phyloP scores from a whole-genome alignment of 2,329 filamentous ascomycete species.

The Blastomyces emzantsi region DNA sequence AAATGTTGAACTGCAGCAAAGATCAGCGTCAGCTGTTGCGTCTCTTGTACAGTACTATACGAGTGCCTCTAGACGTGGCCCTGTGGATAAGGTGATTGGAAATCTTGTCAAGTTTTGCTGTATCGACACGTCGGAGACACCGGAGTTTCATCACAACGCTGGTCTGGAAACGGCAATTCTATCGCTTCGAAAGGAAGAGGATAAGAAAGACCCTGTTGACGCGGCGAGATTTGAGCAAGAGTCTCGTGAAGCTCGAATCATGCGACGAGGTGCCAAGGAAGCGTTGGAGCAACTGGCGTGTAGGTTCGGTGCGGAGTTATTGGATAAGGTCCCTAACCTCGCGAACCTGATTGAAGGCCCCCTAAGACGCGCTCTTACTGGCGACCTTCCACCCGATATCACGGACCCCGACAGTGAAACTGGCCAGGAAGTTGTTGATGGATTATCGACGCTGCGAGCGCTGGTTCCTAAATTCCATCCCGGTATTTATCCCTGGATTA shows the following conservation, averaged over 20 bases:
- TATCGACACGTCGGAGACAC: conserved; percentile 94
- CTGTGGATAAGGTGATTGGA: conserved; percentile 90
- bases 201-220: conserved; percentile 84
- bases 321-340: conserved; percentile 78
- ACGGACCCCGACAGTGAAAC: conserved; percentile 63
- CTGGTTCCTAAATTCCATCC: conserved; percentile 81
- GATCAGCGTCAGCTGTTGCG: conserved; percentile 77
- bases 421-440: conserved; percentile 90
- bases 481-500: conserved; percentile 68
- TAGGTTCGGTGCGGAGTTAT: conserved; percentile 66
- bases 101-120: conserved; percentile 97
- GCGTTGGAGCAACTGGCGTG: conserved; percentile 78
- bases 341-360: conserved; percentile 72
- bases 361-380: conserved; percentile 63
- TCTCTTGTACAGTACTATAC: conserved; percentile 80
- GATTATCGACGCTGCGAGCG: conserved; percentile 82
- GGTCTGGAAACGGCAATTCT: conserved; percentile 70
- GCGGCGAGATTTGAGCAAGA: conserved; percentile 84
- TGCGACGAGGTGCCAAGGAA: conserved; percentile 86
- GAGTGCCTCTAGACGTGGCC: conserved; percentile 65
- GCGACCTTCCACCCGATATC: conserved; percentile 62
- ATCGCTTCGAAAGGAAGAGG: conserved; percentile 94
- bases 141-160: conserved; percentile 82
- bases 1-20: conserved; percentile 75
- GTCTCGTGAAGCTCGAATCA: conserved; percentile 79